A percentile compares a stretch with the other conserved stretches of the same genome.
These are phyloP conservation scores for Castanea crenata DNA, from an alignment of 306 rosid genomes.

Conservation along the genomic window DNA sequence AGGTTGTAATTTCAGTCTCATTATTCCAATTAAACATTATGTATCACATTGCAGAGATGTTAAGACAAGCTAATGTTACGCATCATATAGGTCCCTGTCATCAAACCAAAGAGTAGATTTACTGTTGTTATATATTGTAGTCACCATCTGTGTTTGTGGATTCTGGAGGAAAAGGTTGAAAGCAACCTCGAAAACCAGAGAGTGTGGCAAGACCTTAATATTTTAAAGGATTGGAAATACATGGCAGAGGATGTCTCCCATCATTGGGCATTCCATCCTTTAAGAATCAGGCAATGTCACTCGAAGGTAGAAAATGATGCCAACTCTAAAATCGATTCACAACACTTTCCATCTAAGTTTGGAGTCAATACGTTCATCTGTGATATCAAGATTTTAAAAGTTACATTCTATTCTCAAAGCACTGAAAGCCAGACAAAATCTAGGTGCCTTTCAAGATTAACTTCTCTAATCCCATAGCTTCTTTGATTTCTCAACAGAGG, in stretches of 20 bases:
- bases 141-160: neutral
- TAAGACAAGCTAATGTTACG: neutral
- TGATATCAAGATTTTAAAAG: neutral
- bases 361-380: neutral
- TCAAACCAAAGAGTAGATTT: too few relatives aligned
- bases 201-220: neutral
- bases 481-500: neutral
- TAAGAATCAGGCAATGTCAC: neutral
- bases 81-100: neutral
- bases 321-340: neutral
- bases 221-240: neutral
- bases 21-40: slow-evolving; percentile 2
- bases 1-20: slow-evolving; percentile 4
- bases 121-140: neutral
- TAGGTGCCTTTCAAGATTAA: neutral
- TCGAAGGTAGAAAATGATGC: neutral
- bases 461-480: neutral
- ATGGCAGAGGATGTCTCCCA: neutral
- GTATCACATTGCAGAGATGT: neutral
- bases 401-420: neutral
- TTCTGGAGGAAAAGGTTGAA: neutral
- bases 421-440: neutral
- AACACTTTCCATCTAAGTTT: neutral
- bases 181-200: neutral
- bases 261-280: neutral